Percentiles rank a stretch among this genome's conserved stretches.
These are phyloP conservation scores for Metschnikowia kofuensis DNA, from an alignment of 805 yeast species.

Conservation along the genomic window DNA sequence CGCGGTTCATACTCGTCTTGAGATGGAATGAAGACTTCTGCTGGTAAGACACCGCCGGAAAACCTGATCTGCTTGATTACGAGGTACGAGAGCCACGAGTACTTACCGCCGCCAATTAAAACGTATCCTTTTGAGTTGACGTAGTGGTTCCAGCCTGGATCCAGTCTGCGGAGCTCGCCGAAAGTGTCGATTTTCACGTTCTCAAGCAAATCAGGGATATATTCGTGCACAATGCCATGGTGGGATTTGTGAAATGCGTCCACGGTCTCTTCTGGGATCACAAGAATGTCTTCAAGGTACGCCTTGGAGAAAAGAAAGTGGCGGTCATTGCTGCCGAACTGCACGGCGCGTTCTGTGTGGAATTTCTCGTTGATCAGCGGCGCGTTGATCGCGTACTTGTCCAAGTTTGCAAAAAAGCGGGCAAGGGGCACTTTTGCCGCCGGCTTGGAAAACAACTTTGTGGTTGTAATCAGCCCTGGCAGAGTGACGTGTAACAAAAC, in stretches of 20 bases:
- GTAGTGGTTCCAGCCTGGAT: conserved; percentile 40
- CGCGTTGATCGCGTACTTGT: conserved; percentile 33
- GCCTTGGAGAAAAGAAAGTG: conserved; percentile 44
- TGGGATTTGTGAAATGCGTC: conserved; percentile 39
- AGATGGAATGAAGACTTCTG: conserved; percentile 49
- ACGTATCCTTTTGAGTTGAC: conserved; percentile 39
- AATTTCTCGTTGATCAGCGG: conserved; percentile 44
- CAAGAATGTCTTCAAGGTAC: conserved; percentile 44
- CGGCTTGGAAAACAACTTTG: background rate
- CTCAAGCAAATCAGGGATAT: conserved; percentile 27
- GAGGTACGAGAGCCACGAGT: conserved; percentile 48
- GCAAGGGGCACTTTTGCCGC: background rate
- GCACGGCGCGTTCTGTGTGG: conserved; percentile 37
- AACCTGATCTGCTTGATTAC: conserved; percentile 47
- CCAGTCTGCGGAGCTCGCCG: conserved; percentile 29
- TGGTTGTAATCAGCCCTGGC: background rate
- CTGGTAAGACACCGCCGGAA: conserved; percentile 45
- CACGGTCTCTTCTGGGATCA: conserved; percentile 33
- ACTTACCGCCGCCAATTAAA: conserved; percentile 52
- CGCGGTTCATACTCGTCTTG: conserved; percentile 42
- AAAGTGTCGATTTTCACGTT: conserved; percentile 30
- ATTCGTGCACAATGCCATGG: conserved; percentile 29
- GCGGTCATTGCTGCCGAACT: conserved; percentile 38
- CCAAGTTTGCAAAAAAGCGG: conserved; percentile 30
- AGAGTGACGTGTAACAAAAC: background rate